phyloP scores from a whole-genome alignment of 2,329 filamentous ascomycete genomes.

The Botryosphaeria dothidea region DNA sequence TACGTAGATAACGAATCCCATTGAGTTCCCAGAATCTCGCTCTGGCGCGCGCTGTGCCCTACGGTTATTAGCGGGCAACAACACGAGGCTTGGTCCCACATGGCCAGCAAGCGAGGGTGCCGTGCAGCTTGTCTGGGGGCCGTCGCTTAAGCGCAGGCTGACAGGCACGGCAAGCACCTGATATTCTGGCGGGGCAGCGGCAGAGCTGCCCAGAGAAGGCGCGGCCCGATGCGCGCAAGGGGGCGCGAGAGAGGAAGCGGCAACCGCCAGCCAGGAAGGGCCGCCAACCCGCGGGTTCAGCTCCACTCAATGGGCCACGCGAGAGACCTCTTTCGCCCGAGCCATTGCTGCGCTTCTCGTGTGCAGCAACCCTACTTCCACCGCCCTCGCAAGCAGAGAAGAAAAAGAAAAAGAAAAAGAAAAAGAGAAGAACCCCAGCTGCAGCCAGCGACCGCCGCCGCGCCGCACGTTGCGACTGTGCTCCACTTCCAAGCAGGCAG shows the following conservation, averaged over 20 bases:
- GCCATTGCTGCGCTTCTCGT: constrained; percentile 2
- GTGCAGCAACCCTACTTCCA: background rate
- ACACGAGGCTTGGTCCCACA: constrained; percentile 4
- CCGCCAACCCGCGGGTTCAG: background rate
- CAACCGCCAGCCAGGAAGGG: background rate
- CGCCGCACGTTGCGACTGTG: background rate
- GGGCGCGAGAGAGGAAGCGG: background rate
- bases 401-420: background rate
- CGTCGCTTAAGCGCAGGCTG: background rate
- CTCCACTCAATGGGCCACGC: background rate
- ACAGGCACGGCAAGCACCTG: background rate
- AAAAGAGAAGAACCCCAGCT: background rate
- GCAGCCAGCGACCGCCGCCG: background rate
- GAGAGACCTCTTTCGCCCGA: background rate
- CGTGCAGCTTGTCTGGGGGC: background rate
- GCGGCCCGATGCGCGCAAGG: constrained; percentile 14
- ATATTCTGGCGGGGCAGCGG: background rate
- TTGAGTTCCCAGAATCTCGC: background rate
- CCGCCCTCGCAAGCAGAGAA: background rate
- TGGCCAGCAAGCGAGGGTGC: background rate
- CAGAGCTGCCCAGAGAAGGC: constrained; percentile 3
- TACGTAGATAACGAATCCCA: constrained; percentile 1
- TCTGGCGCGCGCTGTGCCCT: background rate
- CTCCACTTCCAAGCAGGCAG: background rate
- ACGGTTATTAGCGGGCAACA: background rate